Conservation (phyloP, 805 yeast genomes). For the Ogataea saltuana region DNA sequence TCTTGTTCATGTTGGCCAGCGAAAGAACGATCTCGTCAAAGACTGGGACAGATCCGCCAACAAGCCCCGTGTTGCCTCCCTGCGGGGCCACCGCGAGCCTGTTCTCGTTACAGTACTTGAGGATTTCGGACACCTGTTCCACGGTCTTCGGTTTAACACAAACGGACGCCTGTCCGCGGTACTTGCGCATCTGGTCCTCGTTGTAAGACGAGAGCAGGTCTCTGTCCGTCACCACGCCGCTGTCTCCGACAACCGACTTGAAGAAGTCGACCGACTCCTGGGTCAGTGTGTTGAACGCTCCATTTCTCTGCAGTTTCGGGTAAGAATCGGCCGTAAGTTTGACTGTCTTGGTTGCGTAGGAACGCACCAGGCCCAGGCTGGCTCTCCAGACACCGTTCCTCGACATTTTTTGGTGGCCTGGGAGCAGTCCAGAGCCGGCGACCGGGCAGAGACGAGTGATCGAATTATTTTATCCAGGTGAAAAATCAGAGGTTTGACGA, state of each 20-base stretch:
- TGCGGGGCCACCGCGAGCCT: conserved; percentile 89
- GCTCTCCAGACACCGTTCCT: not conserved
- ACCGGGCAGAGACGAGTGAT: too few relatives aligned
- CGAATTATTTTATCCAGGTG: too few relatives aligned
- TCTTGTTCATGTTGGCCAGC: conserved; percentile 66
- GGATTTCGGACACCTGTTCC: conserved; percentile 71
- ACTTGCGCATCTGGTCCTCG: conserved; percentile 94
- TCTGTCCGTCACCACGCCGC: conserved; percentile 50
- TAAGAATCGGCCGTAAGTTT: conserved; percentile 70
- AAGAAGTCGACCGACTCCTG: conserved; percentile 62
- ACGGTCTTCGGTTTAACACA: conserved; percentile 82
- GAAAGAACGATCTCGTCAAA: conserved; percentile 87
- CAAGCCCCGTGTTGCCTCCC: conserved; percentile 96
- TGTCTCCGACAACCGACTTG: conserved; percentile 54
- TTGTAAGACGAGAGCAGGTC: conserved; percentile 73
- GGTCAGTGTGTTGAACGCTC: conserved; percentile 51
- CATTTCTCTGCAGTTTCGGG: conserved; percentile 54
- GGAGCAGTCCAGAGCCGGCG: too few relatives aligned
- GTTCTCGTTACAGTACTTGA: conserved; percentile 77
- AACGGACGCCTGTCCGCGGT: conserved; percentile 80
- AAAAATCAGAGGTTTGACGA: too few relatives aligned
- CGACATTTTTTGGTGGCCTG: not conserved
- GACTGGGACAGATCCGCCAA: conserved; percentile 91
- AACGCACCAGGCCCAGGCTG: not conserved
- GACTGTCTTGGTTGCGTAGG: conserved; percentile 11